These are phyloP conservation scores for Wickerhamiella shivajii DNA, from an alignment of 805 yeast species.

Conservation along the genomic window DNA sequence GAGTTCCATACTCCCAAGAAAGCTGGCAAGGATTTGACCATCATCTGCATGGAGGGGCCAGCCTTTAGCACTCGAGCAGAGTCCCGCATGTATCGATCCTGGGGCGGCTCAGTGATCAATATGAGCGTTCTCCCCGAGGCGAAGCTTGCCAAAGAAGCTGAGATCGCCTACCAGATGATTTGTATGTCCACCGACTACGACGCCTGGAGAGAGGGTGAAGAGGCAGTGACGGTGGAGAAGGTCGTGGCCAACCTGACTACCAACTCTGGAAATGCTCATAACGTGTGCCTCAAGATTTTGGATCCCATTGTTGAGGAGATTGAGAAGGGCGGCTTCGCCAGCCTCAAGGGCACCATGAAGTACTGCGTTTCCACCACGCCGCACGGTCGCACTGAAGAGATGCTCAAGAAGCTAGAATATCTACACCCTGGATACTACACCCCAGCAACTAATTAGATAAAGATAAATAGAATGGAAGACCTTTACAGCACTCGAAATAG, in stretches of 20 bases:
- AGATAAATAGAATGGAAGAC: neutral
- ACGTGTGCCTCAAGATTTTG: constrained; percentile 55
- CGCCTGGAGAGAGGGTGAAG: constrained; percentile 93
- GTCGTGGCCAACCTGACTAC: constrained; percentile 84
- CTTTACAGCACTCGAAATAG: too few species aligned
- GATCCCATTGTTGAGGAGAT: constrained; percentile 46
- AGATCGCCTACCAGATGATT: constrained; percentile 90
- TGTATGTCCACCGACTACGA: constrained; percentile 99
- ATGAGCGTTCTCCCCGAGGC: constrained; percentile 98
- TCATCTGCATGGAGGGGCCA: constrained; percentile 98
- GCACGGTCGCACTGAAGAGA: constrained; percentile 53
- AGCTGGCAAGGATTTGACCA: constrained; percentile 54
- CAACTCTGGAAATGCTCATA: constrained; percentile 74
- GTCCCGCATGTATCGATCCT: constrained; percentile 64
- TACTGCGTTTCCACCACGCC: constrained; percentile 67
- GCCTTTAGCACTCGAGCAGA: constrained; percentile 96
- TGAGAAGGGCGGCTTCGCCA: constrained; percentile 43
- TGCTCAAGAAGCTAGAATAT: constrained; percentile 67
- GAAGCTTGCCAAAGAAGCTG: constrained; percentile 94
- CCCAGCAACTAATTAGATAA: neutral
- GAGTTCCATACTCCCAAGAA: constrained; percentile 52
- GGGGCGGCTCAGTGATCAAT: constrained; percentile 93
- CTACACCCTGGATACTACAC: constrained; percentile 60
- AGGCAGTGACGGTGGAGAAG: constrained; percentile 95
- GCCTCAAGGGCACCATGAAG: constrained; percentile 63